A percentile compares a stretch with the other conserved stretches of the same genome.
Evolutionary conservation across 164 flowering plant species (phyloP).

Genomic region (Annona squamosa): DNA sequence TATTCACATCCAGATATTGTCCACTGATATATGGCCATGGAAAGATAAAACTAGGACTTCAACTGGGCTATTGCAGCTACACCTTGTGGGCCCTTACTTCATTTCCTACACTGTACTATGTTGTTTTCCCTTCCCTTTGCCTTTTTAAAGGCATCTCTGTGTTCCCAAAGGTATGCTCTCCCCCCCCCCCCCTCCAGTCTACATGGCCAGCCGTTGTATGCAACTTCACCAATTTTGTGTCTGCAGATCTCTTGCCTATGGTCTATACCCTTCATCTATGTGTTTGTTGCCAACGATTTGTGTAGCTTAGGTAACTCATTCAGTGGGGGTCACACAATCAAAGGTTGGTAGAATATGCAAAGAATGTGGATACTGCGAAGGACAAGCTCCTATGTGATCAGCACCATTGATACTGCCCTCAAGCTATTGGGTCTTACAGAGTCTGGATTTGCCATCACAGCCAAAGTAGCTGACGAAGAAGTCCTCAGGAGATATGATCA

Average conservation of each 20-base stretch:
- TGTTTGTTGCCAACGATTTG: slow-evolving; percentile 22
- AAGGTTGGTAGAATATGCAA: slow-evolving; percentile 25
- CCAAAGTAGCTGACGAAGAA: slow-evolving; percentile 26
- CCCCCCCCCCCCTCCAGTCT: neutral
- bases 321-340: slow-evolving; percentile 33
- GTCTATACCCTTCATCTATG: slow-evolving; percentile 61
- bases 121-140: slow-evolving; percentile 19
- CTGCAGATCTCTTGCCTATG: slow-evolving; percentile 55
- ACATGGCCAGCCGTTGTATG: neutral
- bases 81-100: slow-evolving; percentile 23
- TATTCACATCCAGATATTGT: slow-evolving; percentile 22
- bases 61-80: slow-evolving; percentile 19
- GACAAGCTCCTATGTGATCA: slow-evolving; percentile 23
- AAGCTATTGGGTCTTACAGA: slow-evolving; percentile 17
- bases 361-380: slow-evolving; percentile 21
- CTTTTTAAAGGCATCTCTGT: slow-evolving; percentile 21
- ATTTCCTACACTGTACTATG: slow-evolving; percentile 21
- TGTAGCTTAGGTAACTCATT: slow-evolving; percentile 41
- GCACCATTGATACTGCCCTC: slow-evolving; percentile 14
- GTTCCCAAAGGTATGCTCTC: slow-evolving; percentile 23
- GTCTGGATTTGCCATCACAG: slow-evolving; percentile 20
- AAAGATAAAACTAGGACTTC: slow-evolving; percentile 21
- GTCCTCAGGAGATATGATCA: slow-evolving; percentile 22
- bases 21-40: slow-evolving; percentile 22
- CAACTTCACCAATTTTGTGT: neutral